Evolutionary conservation across 768 basidiomycete genomes (phyloP).

Genomic region (Ephemerocybe angulata): DNA sequence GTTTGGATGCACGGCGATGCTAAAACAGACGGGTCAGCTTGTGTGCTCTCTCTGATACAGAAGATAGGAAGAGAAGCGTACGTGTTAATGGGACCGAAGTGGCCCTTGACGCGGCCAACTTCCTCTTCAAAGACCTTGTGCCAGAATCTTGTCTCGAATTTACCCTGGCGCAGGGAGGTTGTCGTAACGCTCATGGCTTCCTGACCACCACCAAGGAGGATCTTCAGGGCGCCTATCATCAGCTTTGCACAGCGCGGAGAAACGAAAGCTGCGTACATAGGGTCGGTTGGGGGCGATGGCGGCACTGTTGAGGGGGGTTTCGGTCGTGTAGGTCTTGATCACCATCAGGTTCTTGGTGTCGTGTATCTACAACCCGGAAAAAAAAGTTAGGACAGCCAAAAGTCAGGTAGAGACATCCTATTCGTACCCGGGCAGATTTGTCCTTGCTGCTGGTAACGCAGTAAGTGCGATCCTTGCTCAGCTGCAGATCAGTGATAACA

Average conservation of each 20-base stretch:
- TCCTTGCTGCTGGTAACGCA: slow-evolving; percentile 97
- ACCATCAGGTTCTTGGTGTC: slow-evolving; percentile 85
- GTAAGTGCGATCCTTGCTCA: slow-evolving; percentile 87
- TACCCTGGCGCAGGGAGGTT: slow-evolving; percentile 88
- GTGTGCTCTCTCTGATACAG: background rate
- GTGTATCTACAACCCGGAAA: slow-evolving; percentile 53
- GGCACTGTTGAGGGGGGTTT: slow-evolving; percentile 94
- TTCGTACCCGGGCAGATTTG: slow-evolving; percentile 80
- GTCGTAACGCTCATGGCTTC: slow-evolving; percentile 98
- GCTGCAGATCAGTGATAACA: slow-evolving; percentile 87
- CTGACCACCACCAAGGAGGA: slow-evolving; percentile 94
- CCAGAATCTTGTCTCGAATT: slow-evolving; percentile 98
- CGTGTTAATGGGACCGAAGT: slow-evolving; percentile 97
- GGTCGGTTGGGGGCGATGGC: slow-evolving; percentile 80
- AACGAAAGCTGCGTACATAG: slow-evolving; percentile 50
- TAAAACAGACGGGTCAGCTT: slow-evolving; percentile 28
- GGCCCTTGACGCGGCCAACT: slow-evolving; percentile 94
- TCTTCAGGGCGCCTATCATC: slow-evolving; percentile 39
- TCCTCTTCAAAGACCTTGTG: slow-evolving; percentile 97
- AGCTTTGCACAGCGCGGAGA: background rate
- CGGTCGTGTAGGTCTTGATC: slow-evolving; percentile 90
- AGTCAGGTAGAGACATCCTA: slow-evolving; percentile 22
- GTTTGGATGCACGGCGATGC: slow-evolving; percentile 88
- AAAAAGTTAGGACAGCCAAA: background rate
- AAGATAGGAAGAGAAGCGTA: slow-evolving; percentile 39